Evolutionary conservation across 2,329 filamentous ascomycete genomes (phyloP).

Genomic region (Calonectria ilicicola): DNA sequence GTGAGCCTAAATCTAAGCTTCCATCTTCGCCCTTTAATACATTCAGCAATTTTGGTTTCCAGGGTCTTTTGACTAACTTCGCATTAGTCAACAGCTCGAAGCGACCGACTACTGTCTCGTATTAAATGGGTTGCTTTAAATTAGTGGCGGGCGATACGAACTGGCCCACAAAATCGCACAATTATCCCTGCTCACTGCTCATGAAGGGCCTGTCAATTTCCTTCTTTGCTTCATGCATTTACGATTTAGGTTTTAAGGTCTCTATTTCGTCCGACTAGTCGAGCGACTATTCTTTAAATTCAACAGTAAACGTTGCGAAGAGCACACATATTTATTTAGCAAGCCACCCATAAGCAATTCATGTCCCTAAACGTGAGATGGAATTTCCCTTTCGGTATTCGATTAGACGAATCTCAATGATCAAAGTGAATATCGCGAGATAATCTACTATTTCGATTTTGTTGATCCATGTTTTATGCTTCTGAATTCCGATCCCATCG

Average conservation of each 20-base stretch:
- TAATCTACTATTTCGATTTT: too few relatives aligned
- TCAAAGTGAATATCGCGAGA: too few relatives aligned
- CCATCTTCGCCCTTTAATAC: neutral
- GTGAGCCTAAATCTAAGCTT: neutral
- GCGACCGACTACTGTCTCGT: neutral
- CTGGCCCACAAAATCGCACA: neutral
- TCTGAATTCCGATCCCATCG: too few relatives aligned
- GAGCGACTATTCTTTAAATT: too few relatives aligned
- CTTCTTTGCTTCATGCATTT: neutral
- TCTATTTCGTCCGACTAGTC: constrained; percentile 26
- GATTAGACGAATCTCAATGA: too few relatives aligned
- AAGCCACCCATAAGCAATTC: too few relatives aligned
- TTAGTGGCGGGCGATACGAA: neutral
- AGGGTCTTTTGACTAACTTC: neutral
- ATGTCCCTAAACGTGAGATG: too few relatives aligned
- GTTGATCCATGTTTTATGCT: too few relatives aligned
- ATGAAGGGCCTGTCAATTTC: neutral
- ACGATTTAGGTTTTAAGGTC: neutral
- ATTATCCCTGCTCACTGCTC: neutral
- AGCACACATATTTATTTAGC: too few relatives aligned
- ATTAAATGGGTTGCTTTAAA: neutral
- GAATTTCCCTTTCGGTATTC: too few relatives aligned
- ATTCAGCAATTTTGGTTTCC: neutral
- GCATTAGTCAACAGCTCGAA: neutral
- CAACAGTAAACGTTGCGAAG: too few relatives aligned